These are phyloP conservation scores for Trichoderma afroharzianum DNA, from an alignment of 2,329 filamentous ascomycete species.

Conservation along the genomic window DNA sequence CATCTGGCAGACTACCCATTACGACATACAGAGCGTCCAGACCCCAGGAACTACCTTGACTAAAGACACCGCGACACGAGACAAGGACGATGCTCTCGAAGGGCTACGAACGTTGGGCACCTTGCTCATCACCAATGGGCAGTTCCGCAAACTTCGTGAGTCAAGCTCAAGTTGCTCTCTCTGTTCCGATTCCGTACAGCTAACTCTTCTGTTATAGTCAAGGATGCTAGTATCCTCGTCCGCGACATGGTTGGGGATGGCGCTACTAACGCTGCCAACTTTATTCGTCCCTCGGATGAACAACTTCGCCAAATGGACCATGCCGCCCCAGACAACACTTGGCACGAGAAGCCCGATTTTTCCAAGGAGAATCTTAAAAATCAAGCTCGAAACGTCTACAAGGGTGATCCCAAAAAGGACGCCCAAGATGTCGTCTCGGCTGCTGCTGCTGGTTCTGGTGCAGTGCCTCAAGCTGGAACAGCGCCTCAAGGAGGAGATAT, in stretches of 20 bases:
- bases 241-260: slow-evolving; percentile 92
- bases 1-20: slow-evolving; percentile 85
- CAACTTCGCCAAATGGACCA: slow-evolving; percentile 71
- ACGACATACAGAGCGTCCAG: slow-evolving; percentile 59
- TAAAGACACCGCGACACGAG: slow-evolving; percentile 74
- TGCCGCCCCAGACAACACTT: slow-evolving; percentile 87
- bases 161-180: slow-evolving; percentile 24
- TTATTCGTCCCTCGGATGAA: slow-evolving; percentile 74
- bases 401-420: slow-evolving; percentile 54
- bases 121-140: slow-evolving; percentile 89
- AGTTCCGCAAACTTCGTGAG: slow-evolving; percentile 86
- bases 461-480: background rate
- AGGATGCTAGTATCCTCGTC: slow-evolving; percentile 74
- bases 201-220: slow-evolving; percentile 44
- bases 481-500: slow-evolving; percentile 18
- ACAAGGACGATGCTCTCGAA: slow-evolving; percentile 78
- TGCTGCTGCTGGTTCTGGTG: slow-evolving; percentile 49
- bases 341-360: slow-evolving; percentile 82
- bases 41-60: slow-evolving; percentile 64
- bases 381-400: slow-evolving; percentile 62
- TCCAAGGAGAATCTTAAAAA: slow-evolving; percentile 66
- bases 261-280: slow-evolving; percentile 71
- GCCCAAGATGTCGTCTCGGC: slow-evolving; percentile 56
- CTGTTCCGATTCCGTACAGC: background rate
- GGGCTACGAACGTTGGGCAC: slow-evolving; percentile 85